phyloP scores from a whole-genome alignment of 2,329 filamentous ascomycete species.

The Neofusicoccum umdonicola region DNA sequence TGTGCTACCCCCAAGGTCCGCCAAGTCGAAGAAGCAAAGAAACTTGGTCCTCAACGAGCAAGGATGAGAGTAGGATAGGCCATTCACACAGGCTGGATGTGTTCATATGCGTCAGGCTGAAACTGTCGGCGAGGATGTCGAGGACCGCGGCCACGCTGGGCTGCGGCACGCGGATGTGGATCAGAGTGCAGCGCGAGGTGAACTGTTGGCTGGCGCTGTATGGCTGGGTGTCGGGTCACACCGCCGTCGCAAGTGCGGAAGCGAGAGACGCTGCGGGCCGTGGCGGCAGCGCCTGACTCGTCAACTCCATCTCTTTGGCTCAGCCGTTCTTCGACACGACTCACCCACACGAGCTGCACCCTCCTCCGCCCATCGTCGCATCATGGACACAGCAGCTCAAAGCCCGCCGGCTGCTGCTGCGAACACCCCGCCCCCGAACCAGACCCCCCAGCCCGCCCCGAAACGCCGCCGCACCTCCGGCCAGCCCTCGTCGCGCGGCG shows the following conservation, averaged over 20 bases:
- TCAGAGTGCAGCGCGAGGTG: too few species aligned
- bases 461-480: conserved; percentile 37
- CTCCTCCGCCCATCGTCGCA: conserved; percentile 9
- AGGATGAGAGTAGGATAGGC: too few species aligned
- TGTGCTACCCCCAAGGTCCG: too few species aligned
- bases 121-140: too few species aligned
- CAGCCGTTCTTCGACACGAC: conserved; percentile 1
- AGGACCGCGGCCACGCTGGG: too few species aligned
- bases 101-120: too few species aligned
- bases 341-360: conserved; percentile 6
- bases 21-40: too few species aligned
- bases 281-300: neutral
- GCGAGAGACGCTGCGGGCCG: neutral
- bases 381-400: conserved; percentile 9
- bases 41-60: too few species aligned
- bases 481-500: conserved; percentile 61
- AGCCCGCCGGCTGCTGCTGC: neutral
- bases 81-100: too few species aligned
- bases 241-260: neutral
- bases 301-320: conserved; percentile 4
- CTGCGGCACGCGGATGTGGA: too few species aligned
- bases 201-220: too few species aligned
- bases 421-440: neutral
- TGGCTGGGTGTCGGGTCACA: neutral
- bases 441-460: conserved; percentile 2